Conservation (phyloP, 306 rosid genomes). For the Gillenia trifoliata region DNA sequence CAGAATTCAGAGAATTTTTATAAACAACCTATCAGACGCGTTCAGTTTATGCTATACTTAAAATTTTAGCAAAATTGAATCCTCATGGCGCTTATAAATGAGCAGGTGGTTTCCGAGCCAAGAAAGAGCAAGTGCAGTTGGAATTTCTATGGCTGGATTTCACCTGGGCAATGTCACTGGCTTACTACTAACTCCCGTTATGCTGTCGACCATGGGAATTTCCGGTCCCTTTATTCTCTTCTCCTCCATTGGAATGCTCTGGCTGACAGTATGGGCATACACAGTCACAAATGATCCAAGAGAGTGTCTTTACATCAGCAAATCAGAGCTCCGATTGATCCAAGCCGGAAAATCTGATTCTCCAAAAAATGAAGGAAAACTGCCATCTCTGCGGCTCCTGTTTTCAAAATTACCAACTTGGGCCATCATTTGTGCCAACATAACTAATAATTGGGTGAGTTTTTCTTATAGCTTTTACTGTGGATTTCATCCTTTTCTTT, state of each 20-base stretch:
- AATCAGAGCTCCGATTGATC: conserved; percentile 60
- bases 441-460: conserved; percentile 91
- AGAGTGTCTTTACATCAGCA: conserved; percentile 48
- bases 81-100: background rate
- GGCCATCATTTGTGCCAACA: conserved; percentile 85
- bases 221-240: conserved; percentile 80
- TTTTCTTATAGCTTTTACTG: conserved; percentile 5
- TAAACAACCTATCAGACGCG: background rate
- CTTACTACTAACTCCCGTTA: conserved; percentile 71
- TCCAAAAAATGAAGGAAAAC: conserved; percentile 18
- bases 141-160: conserved; percentile 94
- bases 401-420: conserved; percentile 79
- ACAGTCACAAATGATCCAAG: conserved; percentile 67
- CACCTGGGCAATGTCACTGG: conserved; percentile 89
- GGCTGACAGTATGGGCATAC: conserved; percentile 55
- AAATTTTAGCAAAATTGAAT: background rate
- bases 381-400: conserved; percentile 60
- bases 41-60: background rate
- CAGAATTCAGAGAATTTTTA: background rate
- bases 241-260: conserved; percentile 69
- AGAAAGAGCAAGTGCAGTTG: conserved; percentile 91
- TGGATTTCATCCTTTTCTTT: background rate
- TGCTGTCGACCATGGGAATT: conserved; percentile 70
- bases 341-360: conserved; percentile 63
- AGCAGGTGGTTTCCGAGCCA: conserved; percentile 86